Evolutionary conservation across 1,284 basidiomycete species (phyloP).

Genomic region (Boletus holoroseus): DNA sequence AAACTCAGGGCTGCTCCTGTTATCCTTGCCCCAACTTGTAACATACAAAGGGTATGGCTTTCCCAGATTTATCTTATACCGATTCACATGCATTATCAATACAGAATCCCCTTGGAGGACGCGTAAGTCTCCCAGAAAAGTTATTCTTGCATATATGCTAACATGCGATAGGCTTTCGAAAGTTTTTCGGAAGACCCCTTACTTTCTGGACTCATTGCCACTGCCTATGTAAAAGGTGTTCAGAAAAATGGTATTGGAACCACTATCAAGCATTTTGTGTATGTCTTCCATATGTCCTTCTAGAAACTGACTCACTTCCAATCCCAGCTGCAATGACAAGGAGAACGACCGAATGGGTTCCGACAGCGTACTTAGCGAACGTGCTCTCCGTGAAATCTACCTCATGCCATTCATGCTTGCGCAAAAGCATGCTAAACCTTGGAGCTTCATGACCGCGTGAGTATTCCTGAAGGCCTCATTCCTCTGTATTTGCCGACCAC

Average conservation of each 20-base stretch:
- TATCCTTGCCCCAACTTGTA: conserved; percentile 72
- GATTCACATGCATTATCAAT: conserved; percentile 6
- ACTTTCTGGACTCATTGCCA: conserved; percentile 64
- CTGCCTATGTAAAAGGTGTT: conserved; percentile 69
- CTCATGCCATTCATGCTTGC: conserved; percentile 81
- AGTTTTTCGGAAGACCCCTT: conserved; percentile 79
- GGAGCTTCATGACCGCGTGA: conserved; percentile 70
- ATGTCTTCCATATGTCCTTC: conserved; percentile 14
- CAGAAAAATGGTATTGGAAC: conserved; percentile 68
- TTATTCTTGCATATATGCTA: conserved; percentile 3
- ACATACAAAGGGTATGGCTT: conserved; percentile 60
- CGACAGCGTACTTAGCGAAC: conserved; percentile 56
- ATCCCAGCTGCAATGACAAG: conserved; percentile 59
- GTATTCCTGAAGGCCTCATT: conserved; percentile 21
- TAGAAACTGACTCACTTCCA: not conserved
- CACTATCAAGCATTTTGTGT: conserved; percentile 71
- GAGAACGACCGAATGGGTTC: conserved; percentile 64
- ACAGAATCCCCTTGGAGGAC: conserved; percentile 65
- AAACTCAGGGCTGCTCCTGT: conserved; percentile 64
- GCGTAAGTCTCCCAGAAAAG: conserved; percentile 40
- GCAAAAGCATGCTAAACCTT: conserved; percentile 63
- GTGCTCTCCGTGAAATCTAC: conserved; percentile 78
- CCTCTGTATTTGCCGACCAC: not conserved
- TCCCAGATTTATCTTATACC: not conserved
- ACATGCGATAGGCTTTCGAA: conserved; percentile 51